These are phyloP conservation scores for Oemleria cerasiformis DNA, from an alignment of 306 rosid genomes.

Conservation along the genomic window DNA sequence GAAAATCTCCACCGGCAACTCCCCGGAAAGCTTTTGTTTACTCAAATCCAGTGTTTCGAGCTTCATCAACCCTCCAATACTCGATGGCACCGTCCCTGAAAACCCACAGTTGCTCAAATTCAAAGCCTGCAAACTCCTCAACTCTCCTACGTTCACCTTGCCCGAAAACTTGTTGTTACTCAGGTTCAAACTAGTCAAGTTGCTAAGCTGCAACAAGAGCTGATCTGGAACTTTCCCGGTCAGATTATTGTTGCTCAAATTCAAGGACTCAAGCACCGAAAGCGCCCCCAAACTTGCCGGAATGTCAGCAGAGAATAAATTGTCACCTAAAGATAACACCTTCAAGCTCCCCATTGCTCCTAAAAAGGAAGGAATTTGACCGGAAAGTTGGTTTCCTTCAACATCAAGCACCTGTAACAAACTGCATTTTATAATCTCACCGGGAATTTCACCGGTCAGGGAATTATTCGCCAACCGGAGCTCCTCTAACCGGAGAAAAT, in stretches of 20 bases:
- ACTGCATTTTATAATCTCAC: slow-evolving; percentile 49
- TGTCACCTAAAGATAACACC: slow-evolving; percentile 50
- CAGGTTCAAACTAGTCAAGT: slow-evolving; percentile 62
- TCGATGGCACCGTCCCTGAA: slow-evolving; percentile 53
- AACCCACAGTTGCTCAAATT: slow-evolving; percentile 71
- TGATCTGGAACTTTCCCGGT: slow-evolving; percentile 51
- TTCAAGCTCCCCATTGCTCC: slow-evolving; percentile 41
- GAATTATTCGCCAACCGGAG: slow-evolving; percentile 45
- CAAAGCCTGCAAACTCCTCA: slow-evolving; percentile 52
- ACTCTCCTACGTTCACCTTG: slow-evolving; percentile 42
- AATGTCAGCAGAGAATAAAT: slow-evolving; percentile 48
- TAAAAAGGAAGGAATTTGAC: slow-evolving; percentile 50
- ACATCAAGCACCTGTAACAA: slow-evolving; percentile 57
- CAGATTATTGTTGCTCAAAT: slow-evolving; percentile 53
- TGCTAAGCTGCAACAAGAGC: slow-evolving; percentile 51
- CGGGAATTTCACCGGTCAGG: slow-evolving; percentile 51
- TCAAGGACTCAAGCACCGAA: slow-evolving; percentile 49
- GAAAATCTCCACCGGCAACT: slow-evolving; percentile 63
- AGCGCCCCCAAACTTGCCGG: slow-evolving; percentile 51
- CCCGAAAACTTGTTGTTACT: slow-evolving; percentile 63
- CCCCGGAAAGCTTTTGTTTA: slow-evolving; percentile 66
- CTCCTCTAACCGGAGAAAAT: slow-evolving; percentile 48
- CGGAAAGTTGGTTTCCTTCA: slow-evolving; percentile 49
- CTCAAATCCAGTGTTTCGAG: slow-evolving; percentile 70
- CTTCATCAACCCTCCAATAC: slow-evolving; percentile 63